phyloP scores from a whole-genome alignment of 2,329 filamentous ascomycete genomes.

The Trichoderma sp. region DNA sequence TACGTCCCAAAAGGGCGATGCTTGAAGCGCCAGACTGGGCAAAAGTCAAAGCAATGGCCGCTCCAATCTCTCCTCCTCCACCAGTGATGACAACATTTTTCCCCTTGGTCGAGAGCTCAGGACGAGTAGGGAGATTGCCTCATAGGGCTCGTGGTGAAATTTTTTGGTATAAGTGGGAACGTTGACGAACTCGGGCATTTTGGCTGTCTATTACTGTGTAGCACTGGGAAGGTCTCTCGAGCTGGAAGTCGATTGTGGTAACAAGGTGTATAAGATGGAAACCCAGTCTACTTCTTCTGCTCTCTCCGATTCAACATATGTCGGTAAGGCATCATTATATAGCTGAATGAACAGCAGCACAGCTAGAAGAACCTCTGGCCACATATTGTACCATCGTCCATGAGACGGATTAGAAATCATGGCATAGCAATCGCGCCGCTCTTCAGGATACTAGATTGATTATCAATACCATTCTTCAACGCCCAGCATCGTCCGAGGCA shows the following conservation, averaged over 20 bases:
- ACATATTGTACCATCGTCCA: neutral
- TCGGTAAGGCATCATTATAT: neutral
- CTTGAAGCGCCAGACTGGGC: constrained; percentile 41
- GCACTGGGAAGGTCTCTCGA: neutral
- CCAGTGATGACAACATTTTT: constrained; percentile 64
- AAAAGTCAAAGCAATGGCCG: constrained; percentile 62
- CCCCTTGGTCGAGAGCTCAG: constrained; percentile 40
- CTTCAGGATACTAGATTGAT: neutral
- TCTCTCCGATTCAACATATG: neutral
- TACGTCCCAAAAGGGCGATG: constrained; percentile 45
- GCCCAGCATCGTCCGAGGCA: neutral
- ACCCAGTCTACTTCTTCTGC: neutral
- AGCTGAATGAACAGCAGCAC: neutral
- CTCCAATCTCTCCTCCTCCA: constrained; percentile 63
- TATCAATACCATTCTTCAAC: neutral
- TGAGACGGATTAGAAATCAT: neutral
- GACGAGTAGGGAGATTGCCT: constrained; percentile 35
- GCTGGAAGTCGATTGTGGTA: neutral
- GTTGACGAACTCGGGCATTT: neutral
- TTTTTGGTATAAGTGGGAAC: constrained; percentile 16
- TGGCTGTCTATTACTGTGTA: neutral
- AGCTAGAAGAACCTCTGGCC: neutral
- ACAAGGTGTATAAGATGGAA: neutral
- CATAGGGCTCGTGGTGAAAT: constrained; percentile 32
- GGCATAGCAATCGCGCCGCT: neutral